A percentile compares a stretch with the other conserved stretches of the same genome.
Evolutionary conservation across 2,329 filamentous ascomycete species (phyloP).

Genomic region (Aspergillus sp.): DNA sequence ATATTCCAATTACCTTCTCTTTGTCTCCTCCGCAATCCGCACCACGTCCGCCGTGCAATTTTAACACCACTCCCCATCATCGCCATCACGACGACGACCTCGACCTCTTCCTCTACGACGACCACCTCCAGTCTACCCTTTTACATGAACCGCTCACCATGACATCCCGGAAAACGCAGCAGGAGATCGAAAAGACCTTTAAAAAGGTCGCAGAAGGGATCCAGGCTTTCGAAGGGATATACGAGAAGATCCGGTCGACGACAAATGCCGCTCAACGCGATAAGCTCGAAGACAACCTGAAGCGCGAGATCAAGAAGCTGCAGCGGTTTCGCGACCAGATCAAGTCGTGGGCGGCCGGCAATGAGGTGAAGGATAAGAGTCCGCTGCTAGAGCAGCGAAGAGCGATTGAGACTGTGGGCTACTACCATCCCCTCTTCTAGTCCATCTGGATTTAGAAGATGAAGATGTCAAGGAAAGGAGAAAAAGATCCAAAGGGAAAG

Average conservation of each 20-base stretch:
- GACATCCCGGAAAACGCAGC: slow-evolving; percentile 91
- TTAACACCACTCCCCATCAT: too few species aligned
- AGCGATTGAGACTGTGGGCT: slow-evolving; percentile 82
- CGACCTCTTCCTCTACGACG: too few species aligned
- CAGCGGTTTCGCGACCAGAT: slow-evolving; percentile 96
- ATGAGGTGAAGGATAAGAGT: slow-evolving; percentile 99
- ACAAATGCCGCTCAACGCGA: slow-evolving; percentile 93
- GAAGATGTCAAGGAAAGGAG: background rate
- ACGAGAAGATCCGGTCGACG: slow-evolving; percentile 93
- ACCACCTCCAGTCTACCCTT: slow-evolving; percentile 14
- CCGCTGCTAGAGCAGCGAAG: slow-evolving; percentile 88
- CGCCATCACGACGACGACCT: too few species aligned
- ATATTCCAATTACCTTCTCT: too few species aligned
- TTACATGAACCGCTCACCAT: slow-evolving; percentile 45
- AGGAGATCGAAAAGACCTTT: slow-evolving; percentile 99
- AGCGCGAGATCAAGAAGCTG: slow-evolving; percentile 99
- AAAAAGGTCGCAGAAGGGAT: slow-evolving; percentile 96
- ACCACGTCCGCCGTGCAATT: too few species aligned
- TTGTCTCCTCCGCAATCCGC: too few species aligned
- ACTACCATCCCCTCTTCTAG: background rate
- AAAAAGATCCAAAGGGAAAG: background rate
- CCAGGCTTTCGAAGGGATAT: slow-evolving; percentile 82
- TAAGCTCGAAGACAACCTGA: slow-evolving; percentile 94
- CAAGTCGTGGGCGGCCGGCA: slow-evolving; percentile 97
- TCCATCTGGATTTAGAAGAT: too few species aligned